Conservation (phyloP, 306 rosid genomes). For the Trifolium subterraneum region DNA sequence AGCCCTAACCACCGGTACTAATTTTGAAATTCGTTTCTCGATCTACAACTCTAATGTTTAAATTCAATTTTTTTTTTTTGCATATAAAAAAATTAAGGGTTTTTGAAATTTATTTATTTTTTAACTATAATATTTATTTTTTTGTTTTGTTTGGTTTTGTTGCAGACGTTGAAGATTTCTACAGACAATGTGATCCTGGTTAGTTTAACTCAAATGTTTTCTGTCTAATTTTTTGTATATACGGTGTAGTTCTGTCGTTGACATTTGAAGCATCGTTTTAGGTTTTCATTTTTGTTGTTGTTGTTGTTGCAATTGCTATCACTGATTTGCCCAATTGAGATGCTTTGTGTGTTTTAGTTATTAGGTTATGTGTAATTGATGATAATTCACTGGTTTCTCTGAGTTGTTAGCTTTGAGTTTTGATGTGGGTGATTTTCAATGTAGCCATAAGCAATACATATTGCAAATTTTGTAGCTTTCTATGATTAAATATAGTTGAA, state of each 20-base stretch:
- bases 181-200: conserved; percentile 86
- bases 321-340: not conserved
- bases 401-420: no score
- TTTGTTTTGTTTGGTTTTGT: conserved; percentile 20
- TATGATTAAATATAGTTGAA: conserved; percentile 5
- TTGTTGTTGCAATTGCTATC: not conserved
- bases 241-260: not conserved
- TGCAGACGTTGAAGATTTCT: conserved; percentile 85
- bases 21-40: conserved; percentile 15
- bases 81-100: not conserved
- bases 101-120: not conserved
- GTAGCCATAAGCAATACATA: not conserved
- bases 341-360: not conserved
- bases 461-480: not conserved
- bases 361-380: not conserved
- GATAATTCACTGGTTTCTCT: no score
- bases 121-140: not conserved
- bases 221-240: not conserved
- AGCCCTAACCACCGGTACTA: conserved; percentile 85
- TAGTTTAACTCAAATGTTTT: not conserved
- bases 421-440: not conserved
- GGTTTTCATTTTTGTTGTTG: conserved; percentile 13
- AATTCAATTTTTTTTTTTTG: conserved; percentile 26
- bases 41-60: not conserved
- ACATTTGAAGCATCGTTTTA: not conserved